A percentile compares a stretch with the other conserved stretches of the same genome.
Conservation (phyloP, 495 filamentous ascomycete species). For the Penicillium manginii region DNA sequence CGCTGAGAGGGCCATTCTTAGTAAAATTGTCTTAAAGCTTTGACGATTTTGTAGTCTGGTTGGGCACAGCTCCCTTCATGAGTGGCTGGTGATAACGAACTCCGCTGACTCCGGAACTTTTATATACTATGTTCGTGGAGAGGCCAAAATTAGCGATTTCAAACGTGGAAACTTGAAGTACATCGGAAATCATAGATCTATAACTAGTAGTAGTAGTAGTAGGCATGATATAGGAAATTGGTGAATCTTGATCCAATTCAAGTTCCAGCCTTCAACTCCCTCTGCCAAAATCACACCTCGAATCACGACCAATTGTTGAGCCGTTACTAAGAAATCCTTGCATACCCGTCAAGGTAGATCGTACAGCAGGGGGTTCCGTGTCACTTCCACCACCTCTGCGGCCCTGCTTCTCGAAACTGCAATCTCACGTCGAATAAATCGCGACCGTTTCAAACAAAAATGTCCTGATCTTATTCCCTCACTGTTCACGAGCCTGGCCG, state of each 20-base stretch:
- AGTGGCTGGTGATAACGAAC: constrained; percentile 1
- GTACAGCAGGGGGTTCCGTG: constrained; percentile 27
- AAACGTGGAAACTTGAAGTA: no score
- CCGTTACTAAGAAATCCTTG: background rate
- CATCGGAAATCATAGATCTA: no score
- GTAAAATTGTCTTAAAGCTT: constrained; percentile 25
- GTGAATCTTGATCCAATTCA: background rate
- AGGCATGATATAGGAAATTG: no score
- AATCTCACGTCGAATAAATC: constrained; percentile 10
- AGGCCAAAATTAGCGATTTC: no score
- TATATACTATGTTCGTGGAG: background rate
- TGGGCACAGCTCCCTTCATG: background rate
- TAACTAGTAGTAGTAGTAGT: no score
- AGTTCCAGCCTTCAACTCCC: background rate
- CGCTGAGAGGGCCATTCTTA: constrained; percentile 8
- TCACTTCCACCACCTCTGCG: constrained; percentile 15
- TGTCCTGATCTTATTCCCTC: background rate
- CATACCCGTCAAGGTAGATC: constrained; percentile 13
- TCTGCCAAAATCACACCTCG: no score
- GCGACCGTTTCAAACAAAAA: background rate
- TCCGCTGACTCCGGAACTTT: background rate
- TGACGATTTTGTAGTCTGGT: background rate
- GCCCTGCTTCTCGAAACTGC: constrained; percentile 9
- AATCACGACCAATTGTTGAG: background rate
- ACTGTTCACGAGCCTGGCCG: background rate